Base-by-base conservation (phyloP, 805 yeast species). In the Metschnikowia lachancei region DNA sequence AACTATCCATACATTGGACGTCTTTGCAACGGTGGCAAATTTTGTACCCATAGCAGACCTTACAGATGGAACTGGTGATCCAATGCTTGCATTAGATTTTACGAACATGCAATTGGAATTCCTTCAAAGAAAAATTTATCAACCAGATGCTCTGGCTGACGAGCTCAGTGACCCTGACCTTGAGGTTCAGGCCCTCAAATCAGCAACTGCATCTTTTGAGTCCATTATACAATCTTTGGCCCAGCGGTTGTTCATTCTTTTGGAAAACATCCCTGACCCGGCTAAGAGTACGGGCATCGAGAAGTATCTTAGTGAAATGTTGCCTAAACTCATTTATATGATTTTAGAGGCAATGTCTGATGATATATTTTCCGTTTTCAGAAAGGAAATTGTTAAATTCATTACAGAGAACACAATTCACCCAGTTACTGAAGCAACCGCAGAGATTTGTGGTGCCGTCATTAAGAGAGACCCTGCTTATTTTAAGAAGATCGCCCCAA, bases 41-140 rank as follows among this genome's bases (percentile, higher is more conserved):
- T 84, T 82, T 46, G 78, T 86, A 2, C 97, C 97, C 1, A 73
- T 90, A 50, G 69, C 71, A 24, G 88, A 85, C 56, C 58, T 87
- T 10, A 75, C 77, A 9, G 67, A 66, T 9, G 79, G 74, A 1
- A 59, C 67, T 41, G 69, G 68, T 30, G 70, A 72, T 60, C 60
- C 66, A 14, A 53, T 48, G 26, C 49, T 57, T 46, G 76, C 75
- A 5, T 40, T 66, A 36, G 83, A 84, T 16, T 83, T 85, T 59
- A 81, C 91, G 10, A 73, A 80, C 44, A 76, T 76, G 26, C 95
- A 89, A 57, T 60, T 87, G 30, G 76, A 75, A 18, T 75, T 67
- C 47, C 65, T 91, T 19, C 78, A 77, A 46, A 64, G 64, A 2
- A 70, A 67, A 45, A 60, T 72, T 20, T 75, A 69, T 53, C 50